Evolutionary conservation across 129 eudicot genomes (phyloP).

Genomic region (Solidago caesia): DNA sequence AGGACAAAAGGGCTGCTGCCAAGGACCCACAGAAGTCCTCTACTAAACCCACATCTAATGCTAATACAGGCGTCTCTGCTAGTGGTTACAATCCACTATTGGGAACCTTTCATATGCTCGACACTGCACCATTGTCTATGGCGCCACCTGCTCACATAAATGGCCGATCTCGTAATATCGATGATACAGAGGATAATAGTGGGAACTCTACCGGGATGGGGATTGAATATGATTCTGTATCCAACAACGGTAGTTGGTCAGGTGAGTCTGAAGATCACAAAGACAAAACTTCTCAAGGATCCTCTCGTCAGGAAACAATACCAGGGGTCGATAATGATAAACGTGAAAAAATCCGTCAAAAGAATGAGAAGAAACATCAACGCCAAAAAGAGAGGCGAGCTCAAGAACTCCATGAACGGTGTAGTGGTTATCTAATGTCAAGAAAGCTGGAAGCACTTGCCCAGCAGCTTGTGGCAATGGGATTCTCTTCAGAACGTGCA

Average conservation of each 20-base stretch:
- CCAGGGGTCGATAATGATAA: constrained; percentile 71
- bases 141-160: constrained; percentile 47
- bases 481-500: constrained; percentile 74
- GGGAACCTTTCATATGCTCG: constrained; percentile 74
- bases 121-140: constrained; percentile 47
- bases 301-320: constrained; percentile 43
- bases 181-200: constrained; percentile 59
- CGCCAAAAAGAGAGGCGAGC: constrained; percentile 86
- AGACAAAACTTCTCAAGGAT: constrained; percentile 47
- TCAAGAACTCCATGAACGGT: constrained; percentile 72
- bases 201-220: constrained; percentile 49
- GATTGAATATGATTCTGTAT: constrained; percentile 54
- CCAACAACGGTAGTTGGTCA: constrained; percentile 81
- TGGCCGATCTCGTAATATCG: constrained; percentile 55
- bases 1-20: constrained; percentile 61
- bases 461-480: constrained; percentile 76
- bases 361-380: constrained; percentile 76
- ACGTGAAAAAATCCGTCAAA: constrained; percentile 73
- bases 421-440: constrained; percentile 80
- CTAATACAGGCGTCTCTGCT: constrained; percentile 39
- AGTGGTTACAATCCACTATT: constrained; percentile 75
- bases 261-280: constrained; percentile 86
- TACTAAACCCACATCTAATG: constrained; percentile 50
- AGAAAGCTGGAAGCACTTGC: constrained; percentile 73
- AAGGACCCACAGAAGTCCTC: constrained; percentile 60